Evolutionary conservation across 139 green algal genomes (phyloP), one percentile per base, ranked within the genome.

Genomic region (Prasinococcaceae sp.): DNA sequence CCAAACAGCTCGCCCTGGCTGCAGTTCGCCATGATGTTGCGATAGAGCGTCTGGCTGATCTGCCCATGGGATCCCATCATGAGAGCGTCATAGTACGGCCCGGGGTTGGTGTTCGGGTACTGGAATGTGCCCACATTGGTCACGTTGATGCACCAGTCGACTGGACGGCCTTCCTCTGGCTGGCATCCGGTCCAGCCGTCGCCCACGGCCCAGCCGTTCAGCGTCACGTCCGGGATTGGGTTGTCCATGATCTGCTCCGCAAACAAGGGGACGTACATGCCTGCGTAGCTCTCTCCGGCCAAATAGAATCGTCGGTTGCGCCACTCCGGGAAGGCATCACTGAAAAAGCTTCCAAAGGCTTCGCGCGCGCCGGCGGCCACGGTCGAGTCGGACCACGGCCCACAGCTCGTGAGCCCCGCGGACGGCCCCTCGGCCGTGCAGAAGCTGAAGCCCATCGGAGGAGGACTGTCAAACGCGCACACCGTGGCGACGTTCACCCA

Each of bases 171-270:
- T 12, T 12, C 0, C 9, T 19, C 9, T 16, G 46, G 46, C 22
- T 53, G 6, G 46, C 46, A 53, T 8, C 46, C 46, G 8, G 46
- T 12, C 6, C 42, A 53, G 20, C 46, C 46, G 46, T 53, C 46
- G 22, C 46, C 46, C 20, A 53, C 46, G 9, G 24, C 24, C 14
- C 42, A 33, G 19, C 46, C 46, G 6, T 26, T 6, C 14, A 53
- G 41, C 10, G 9, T 30, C 6, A 53, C 10, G 22, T n/a, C 46
- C 12, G 19, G 20, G 25, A 53, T 37, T 10, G 46, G 46, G 19
- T 33, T 6, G n/a, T 53, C 46, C 46, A 53, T 40, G 10, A 53
- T 53, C 19, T 12, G 14, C 1, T 40, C 24, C 14, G 46, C 46
- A 17, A 53, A 53, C 8, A 12, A 12, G 9, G 46, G 46, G 10